Base-by-base conservation (phyloP, 2,329 filamentous ascomycete species). In the Coniochaeta ligniaria region DNA sequence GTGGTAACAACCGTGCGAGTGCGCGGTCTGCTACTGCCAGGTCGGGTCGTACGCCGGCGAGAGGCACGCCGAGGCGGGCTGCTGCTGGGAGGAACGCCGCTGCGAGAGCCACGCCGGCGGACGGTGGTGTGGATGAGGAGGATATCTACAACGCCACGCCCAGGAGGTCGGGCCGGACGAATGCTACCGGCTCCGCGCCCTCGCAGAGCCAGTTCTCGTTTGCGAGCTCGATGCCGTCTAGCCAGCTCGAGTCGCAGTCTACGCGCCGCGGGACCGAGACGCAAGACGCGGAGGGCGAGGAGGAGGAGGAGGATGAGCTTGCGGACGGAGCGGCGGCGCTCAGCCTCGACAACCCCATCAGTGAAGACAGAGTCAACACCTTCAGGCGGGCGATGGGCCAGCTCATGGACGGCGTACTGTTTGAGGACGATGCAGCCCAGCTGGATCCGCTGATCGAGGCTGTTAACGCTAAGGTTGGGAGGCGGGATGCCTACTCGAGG, bases 301-400 rank as follows among this genome's bases (percentile, higher is more conserved):
- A 80, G 4, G 76, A 78, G 14, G 73, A 73, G 8, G 28, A 31
- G 28, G 28, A 63, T 1, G 61, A 62, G 1, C 59, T 62, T 0
- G 65, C 68, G 16, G 64, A 45, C 17, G 56, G n/a, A 3, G 56
- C 56, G 11, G 56, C 17, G 17, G 38, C 8, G 16, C 56, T 58
- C 12, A 45, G 26, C 22, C 56, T 58, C 36, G 56, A 65, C 12
- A 58, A 76, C 54, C 78, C 83, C 1, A 86, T 92, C 70, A 78
- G 82, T 1, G 68, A 83, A 0, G 80, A 81, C 45, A 84, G 95
- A 45, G 76, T 96, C 28, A 78, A 83, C 6, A 76, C 85, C 1
- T 99, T 99, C 86, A 87, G 91, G 60, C 84, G 85, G 12, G 85
- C 90, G 2, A 80, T 99, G 3, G 95, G 95, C 26, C 89, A 91